Evolutionary conservation across 108 stramenopile species (phyloP), one percentile per base, ranked within the genome.

Genomic region (Pseudonitzschia pungens): DNA sequence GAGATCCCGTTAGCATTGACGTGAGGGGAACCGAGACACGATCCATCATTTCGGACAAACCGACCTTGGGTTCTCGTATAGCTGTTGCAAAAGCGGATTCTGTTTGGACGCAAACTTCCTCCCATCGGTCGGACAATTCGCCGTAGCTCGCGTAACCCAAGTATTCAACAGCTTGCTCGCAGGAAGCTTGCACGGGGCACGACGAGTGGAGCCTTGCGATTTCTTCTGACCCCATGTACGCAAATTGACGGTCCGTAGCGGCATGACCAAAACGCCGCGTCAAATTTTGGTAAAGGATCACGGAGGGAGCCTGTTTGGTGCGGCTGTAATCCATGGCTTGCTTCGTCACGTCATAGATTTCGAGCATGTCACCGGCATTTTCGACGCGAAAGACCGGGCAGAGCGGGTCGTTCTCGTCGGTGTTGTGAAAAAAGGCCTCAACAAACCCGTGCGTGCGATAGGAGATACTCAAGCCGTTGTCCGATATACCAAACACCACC

Each of bases 251-350:
- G 75, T 96, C 92, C 4, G 92, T 93, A 3, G 95, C 91, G 0
- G 95, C 95, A 75, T 96, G 95, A 26, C 95, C 95, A 81, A 96
- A 93, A 31, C 95, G 81, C 9, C 95, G 83, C 12, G 81, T 73
- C 0, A 93, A 44, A 27, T 82, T 82, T 48, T 82, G 64, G 67
- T 89, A 87, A 6, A 90, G 44, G 11, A 96, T 28, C 7, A 93
- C 75, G 32, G 86, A 79, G 0, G 95, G 95, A 16, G 82, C 78
- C 29, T 80, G 68, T 29, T 77, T 36, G 26, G 80, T 79, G 12
- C 95, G 84, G n/a, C 83, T 69, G 72, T 90, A 89, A 14, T 68
- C 76, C 0, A 72, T 32, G 1, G 90, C 92, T 20, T 81, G 80
- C 22, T 82, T 60, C 9, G 92, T 89, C 63, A 86, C 79, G 70